phyloP scores from a whole-genome alignment of 306 rosid genomes.

The Castanea mollissima region DNA sequence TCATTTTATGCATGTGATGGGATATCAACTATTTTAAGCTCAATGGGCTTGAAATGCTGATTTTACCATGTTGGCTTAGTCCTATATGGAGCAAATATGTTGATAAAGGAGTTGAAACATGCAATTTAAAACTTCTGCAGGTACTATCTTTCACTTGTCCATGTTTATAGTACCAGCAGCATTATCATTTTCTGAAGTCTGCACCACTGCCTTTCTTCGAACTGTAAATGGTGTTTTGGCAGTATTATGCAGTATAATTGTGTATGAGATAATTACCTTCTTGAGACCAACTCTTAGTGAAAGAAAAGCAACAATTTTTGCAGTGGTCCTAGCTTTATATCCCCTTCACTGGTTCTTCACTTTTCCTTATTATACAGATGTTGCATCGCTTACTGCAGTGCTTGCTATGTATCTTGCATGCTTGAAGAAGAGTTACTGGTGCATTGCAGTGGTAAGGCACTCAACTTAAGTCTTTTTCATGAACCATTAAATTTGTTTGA shows the following conservation, averaged over 20 bases:
- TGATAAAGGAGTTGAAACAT: constrained; percentile 29
- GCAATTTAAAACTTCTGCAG: constrained; percentile 51
- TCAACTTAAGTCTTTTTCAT: neutral
- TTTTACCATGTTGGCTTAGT: neutral
- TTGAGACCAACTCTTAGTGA: constrained; percentile 73
- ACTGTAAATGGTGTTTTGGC: constrained; percentile 70
- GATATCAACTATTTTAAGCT: neutral
- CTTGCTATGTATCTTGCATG: constrained; percentile 76
- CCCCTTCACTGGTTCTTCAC: constrained; percentile 95
- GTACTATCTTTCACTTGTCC: constrained; percentile 95
- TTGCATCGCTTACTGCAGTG: constrained; percentile 75
- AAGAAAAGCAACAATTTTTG: constrained; percentile 54
- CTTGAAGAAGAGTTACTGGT: constrained; percentile 81
- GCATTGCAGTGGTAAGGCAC: constrained; percentile 75
- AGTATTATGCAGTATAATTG: constrained; percentile 57
- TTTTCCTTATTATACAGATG: constrained; percentile 91
- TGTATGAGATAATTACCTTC: constrained; percentile 62
- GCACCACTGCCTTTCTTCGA: constrained; percentile 66
- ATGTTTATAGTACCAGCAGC: constrained; percentile 40
- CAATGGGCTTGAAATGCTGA: neutral
- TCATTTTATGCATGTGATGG: neutral
- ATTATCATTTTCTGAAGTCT: constrained; percentile 57
- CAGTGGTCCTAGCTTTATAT: constrained; percentile 62
- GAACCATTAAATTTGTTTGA: neutral
- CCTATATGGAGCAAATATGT: neutral